A percentile compares a stretch with the other conserved stretches of the same genome.
phyloP scores from a whole-genome alignment of 208 protist genomes.

The Trichomonas tenax region DNA sequence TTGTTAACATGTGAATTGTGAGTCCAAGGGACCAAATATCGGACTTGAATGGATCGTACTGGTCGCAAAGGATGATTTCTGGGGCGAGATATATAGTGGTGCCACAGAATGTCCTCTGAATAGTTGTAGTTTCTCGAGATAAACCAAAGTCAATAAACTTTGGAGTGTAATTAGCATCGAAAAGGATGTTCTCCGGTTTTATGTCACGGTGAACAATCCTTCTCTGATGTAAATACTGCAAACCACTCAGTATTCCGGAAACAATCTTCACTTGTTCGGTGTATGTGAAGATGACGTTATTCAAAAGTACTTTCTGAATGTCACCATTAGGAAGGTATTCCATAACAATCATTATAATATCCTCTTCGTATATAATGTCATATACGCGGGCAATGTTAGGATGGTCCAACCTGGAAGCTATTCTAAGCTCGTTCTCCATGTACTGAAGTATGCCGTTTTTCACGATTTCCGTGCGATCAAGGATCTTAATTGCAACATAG shows the following conservation, averaged over 20 bases:
- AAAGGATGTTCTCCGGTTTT: constrained; percentile 63
- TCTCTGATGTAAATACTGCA: constrained; percentile 80
- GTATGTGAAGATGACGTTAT: constrained; percentile 54
- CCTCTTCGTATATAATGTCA: constrained; percentile 78
- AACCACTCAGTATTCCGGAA: constrained; percentile 86
- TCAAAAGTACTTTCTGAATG: constrained; percentile 96
- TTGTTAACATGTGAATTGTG: neutral
- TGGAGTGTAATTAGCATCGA: constrained; percentile 54
- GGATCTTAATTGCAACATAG: constrained; percentile 93
- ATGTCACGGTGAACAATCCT: constrained; percentile 52
- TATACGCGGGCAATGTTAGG: constrained; percentile 96
- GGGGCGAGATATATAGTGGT: constrained; percentile 69
- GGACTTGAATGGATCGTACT: neutral
- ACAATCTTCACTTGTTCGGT: constrained; percentile 72
- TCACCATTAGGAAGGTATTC: constrained; percentile 93
- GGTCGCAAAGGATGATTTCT: neutral
- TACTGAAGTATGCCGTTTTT: constrained; percentile 56
- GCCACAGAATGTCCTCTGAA: constrained; percentile 60
- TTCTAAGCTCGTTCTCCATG: constrained; percentile 85
- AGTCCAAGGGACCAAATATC: neutral
- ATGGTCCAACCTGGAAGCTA: constrained; percentile 89
- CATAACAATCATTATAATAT: constrained; percentile 96
- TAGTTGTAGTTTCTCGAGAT: constrained; percentile 57
- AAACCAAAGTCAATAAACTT: constrained; percentile 75
- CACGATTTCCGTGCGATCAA: constrained; percentile 91